A percentile compares a stretch with the other conserved stretches of the same genome.
These are phyloP conservation scores for Rhizoclosmatium sp. DNA, from an alignment of 192 early-diverging fungal species.

Conservation along the genomic window DNA sequence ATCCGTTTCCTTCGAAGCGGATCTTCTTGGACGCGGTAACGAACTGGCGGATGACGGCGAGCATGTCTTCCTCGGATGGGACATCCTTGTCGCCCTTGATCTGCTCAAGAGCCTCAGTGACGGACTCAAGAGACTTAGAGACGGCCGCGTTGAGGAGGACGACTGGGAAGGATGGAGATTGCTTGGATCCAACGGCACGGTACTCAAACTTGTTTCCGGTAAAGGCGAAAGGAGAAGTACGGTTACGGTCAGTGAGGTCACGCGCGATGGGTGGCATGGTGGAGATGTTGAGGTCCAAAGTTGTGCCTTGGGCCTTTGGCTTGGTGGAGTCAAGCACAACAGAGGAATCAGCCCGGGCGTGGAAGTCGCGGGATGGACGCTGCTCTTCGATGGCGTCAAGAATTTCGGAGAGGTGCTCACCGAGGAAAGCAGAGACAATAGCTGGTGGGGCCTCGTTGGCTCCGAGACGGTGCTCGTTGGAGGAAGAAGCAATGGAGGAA, in stretches of 20 bases:
- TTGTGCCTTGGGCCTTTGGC: slow-evolving; percentile 82
- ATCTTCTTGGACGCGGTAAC: slow-evolving; percentile 82
- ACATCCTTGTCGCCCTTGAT: slow-evolving; percentile 83
- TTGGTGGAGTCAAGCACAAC: slow-evolving; percentile 58
- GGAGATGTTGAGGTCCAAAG: slow-evolving; percentile 93
- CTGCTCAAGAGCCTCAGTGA: slow-evolving; percentile 75
- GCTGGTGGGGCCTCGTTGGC: slow-evolving; percentile 97
- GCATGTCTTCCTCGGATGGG: slow-evolving; percentile 85
- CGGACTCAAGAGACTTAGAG: slow-evolving; percentile 77
- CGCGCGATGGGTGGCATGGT: slow-evolving; percentile 91
- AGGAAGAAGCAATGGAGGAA: slow-evolving; percentile 88
- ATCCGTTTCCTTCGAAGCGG: slow-evolving; percentile 98
- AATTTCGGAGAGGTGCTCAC: slow-evolving; percentile 94
- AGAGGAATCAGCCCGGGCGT: slow-evolving; percentile 82
- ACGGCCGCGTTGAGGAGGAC: slow-evolving; percentile 93
- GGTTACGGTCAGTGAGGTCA: slow-evolving; percentile 99
- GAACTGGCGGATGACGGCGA: slow-evolving; percentile 85
- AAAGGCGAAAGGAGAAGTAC: slow-evolving; percentile 98
- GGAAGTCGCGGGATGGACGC: slow-evolving; percentile 84
- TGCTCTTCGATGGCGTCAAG: slow-evolving; percentile 91
- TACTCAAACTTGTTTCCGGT: slow-evolving; percentile 99
- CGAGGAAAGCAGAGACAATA: slow-evolving; percentile 97
- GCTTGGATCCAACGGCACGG: slow-evolving; percentile 96
- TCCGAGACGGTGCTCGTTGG: slow-evolving; percentile 98
- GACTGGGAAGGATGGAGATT: slow-evolving; percentile 95